Base-by-base conservation (phyloP, 805 yeast genomes). In the Tetrapisispora phaffii region DNA sequence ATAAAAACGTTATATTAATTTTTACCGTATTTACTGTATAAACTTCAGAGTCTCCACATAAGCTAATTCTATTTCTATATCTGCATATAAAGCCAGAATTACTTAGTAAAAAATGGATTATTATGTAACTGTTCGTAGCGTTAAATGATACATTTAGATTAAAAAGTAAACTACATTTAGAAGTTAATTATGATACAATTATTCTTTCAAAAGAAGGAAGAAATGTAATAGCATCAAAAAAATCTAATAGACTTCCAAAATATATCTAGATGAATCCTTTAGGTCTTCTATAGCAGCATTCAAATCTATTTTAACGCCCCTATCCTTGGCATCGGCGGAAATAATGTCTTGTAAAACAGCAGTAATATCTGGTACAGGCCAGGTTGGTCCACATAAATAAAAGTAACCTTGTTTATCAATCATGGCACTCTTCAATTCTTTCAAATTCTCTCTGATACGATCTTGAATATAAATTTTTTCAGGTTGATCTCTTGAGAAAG, bases 321-420 rank as follows among this genome's bases (percentile, higher is more conserved):
- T 74, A 52, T 70, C 71, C 43, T 69, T 71, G 22, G 95, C 95
- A 51, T 85, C 95, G 39, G 75, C 74, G 21, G 66, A 65, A 42
- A 88, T 74, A 55, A 90, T 83, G 52, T 86, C 95, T 59, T 83
- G 83, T 54, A 90, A 71, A 57, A 96, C 95, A 37, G 82, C 83
- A 44, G 96, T 85, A 57, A 90, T 85, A 64, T 89, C 96, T 10
- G 97, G 96, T 59, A 90, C 97, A 29, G 97, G 97, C 97, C 97
- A 90, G 2, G 97, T 90, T 36, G 97, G 97, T 50, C 97, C 97
- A 79, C 97, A 90, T 63, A 90, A 74, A 70, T 90, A 90, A 77
- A 90, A 90, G 22, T 88, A 81, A 47, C 97, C 97, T 47, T 81
- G 70, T 68, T 88, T 75, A 51, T 71, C 69, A 37, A 80, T 82